Base-by-base conservation (phyloP, 306 rosid genomes). In the Trifolium repens region DNA sequence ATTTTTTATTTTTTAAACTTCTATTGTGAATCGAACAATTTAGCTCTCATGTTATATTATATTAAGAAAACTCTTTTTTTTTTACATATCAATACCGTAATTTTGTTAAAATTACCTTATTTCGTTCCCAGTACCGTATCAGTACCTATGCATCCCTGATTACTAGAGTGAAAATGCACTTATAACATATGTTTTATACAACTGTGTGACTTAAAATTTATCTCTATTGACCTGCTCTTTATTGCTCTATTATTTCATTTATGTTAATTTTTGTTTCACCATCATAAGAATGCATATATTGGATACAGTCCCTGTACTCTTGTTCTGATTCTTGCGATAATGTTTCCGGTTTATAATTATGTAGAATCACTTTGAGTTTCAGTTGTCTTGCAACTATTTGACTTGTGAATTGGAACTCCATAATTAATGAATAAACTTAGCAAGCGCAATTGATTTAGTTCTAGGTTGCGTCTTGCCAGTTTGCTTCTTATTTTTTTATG, bases 361-460 rank as follows among this genome's bases (percentile, higher is more conserved):
- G 12, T 40, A 71, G 64, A 71, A 24, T 76, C 57, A 59, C 50
- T 71, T 52, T 42, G 77, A 67, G 67, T 63, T 72, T 67, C 62
- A 12, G 61, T 34, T 43, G 2, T 69, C 60, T 61, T 72, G 74
- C 67, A 77, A 72, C 63, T 80, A 69, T 65, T 50, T 62, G 62
- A 75, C 34, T 59, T 68, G 57, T 62, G 49, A 46, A 70, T 80
- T 68, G 37, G 49, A 37, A 67, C 42, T 59, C 67, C 61, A 2
- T 9, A 1, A 24, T 61, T 52, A 19, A 55, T 59, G 76, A 15
- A 60, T 68, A 37, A 10, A 67, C 26, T 67, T 9, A 52, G 72
- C 71, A 62, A 32, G 54, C 50, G 43, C 43, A 52, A 54, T 34
- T 37, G 34, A 19, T 59, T 42, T 13, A 42, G 55, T 55, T 70